Conservation (phyloP, 768 basidiomycete genomes). For the Termitomyces sp. region DNA sequence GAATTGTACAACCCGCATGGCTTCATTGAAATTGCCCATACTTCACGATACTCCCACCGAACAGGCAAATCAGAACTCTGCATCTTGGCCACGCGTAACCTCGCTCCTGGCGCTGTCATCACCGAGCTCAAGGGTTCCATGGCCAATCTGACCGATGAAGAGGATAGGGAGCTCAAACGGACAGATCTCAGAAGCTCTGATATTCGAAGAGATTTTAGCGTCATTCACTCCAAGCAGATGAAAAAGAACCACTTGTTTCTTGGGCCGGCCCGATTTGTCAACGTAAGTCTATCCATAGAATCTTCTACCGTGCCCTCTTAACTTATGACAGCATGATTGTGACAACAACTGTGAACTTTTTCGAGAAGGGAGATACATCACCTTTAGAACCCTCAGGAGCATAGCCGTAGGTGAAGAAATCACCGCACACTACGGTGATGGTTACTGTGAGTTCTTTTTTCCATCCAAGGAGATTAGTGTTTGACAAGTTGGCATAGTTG, state of each 20-base stretch:
- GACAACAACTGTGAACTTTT: constrained; percentile 87
- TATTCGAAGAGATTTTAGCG: constrained; percentile 85
- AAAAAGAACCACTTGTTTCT: constrained; percentile 91
- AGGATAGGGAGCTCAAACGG: constrained; percentile 82
- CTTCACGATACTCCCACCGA: constrained; percentile 80
- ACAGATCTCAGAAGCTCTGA: constrained; percentile 73
- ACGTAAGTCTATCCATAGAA: constrained; percentile 50
- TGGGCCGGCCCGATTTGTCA: constrained; percentile 89
- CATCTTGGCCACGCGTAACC: constrained; percentile 74
- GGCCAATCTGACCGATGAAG: constrained; percentile 83
- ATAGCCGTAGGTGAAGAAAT: constrained; percentile 84
- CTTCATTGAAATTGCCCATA: constrained; percentile 85
- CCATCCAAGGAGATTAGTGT: background rate
- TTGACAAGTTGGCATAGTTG: constrained; percentile 38
- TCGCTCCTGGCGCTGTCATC: constrained; percentile 68
- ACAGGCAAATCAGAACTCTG: constrained; percentile 90
- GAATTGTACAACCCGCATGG: constrained; percentile 83
- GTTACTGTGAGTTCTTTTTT: constrained; percentile 66
- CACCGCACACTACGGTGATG: constrained; percentile 87
- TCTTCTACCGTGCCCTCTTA: constrained; percentile 19
- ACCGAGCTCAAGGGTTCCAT: constrained; percentile 89
- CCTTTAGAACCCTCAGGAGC: constrained; percentile 77
- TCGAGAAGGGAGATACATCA: constrained; percentile 86
- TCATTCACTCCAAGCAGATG: constrained; percentile 88
- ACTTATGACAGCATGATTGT: constrained; percentile 71